A percentile compares a stretch with the other conserved stretches of the same genome.
These are phyloP conservation scores for Sambucus nigra DNA, from an alignment of 129 eudicot species.

Conservation along the genomic window DNA sequence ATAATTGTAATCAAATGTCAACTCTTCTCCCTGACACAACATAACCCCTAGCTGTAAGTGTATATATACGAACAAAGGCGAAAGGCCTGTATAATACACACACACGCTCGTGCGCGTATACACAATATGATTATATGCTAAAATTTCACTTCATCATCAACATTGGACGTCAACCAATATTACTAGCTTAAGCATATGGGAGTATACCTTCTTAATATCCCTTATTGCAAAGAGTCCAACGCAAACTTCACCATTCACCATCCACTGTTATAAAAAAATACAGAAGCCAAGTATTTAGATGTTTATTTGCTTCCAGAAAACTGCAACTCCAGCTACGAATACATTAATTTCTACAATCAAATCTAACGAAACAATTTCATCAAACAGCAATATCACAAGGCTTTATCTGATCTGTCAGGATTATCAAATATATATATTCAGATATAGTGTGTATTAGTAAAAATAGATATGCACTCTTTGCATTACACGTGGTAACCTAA, in stretches of 20 bases:
- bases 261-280: slow-evolving; percentile 61
- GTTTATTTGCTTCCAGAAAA: slow-evolving; percentile 7
- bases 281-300: slow-evolving; percentile 11
- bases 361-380: not conserved
- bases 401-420: no score
- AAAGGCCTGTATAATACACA: not conserved
- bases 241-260: slow-evolving; percentile 98
- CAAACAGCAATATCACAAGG: not conserved
- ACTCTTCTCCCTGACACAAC: slow-evolving; percentile 78
- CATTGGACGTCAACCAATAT: slow-evolving; percentile 1
- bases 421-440: no score
- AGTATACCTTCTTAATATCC: slow-evolving; percentile 76
- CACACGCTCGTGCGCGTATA: no score
- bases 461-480: no score
- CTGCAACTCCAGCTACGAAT: slow-evolving; percentile 1
- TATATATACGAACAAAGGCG: not conserved
- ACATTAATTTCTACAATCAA: slow-evolving; percentile 1
- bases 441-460: no score
- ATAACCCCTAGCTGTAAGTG: not conserved
- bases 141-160: not conserved
- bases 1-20: slow-evolving; percentile 90
- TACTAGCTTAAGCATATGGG: slow-evolving; percentile 5
- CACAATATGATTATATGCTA: not conserved
- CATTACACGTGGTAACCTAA: no score
- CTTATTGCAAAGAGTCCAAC: slow-evolving; percentile 85